Evolutionary conservation across 768 basidiomycete species (phyloP).

Genomic region (Leccinum sublutescens): DNA sequence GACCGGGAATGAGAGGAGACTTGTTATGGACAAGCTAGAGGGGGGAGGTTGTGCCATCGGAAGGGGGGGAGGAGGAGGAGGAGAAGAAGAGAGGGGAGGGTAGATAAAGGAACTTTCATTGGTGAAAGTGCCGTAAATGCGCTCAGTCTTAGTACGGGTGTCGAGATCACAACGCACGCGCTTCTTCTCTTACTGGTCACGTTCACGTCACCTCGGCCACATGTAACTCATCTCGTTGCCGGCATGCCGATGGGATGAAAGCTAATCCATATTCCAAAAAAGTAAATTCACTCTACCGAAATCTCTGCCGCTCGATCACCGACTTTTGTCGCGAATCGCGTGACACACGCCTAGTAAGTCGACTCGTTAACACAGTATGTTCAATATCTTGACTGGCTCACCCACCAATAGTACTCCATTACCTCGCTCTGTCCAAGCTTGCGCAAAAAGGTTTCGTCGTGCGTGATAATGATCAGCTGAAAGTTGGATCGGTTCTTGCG

Average conservation of each 20-base stretch:
- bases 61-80: neutral
- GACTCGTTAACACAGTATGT: neutral
- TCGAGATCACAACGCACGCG: conserved; percentile 14
- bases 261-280: conserved; percentile 10
- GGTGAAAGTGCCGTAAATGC: conserved; percentile 11
- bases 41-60: conserved; percentile 30
- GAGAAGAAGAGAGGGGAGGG: neutral
- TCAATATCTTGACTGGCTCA: neutral
- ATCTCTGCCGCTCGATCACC: conserved; percentile 67
- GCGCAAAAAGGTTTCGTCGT: conserved; percentile 92
- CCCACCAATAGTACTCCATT: conserved; percentile 89
- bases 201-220: conserved; percentile 11
- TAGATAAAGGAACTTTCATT: conserved; percentile 14
- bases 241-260: conserved; percentile 9
- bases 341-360: conserved; percentile 71
- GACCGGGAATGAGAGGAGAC: conserved; percentile 41
- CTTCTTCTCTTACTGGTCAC: neutral
- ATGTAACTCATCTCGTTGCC: conserved; percentile 7
- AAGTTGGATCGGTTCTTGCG: conserved; percentile 87
- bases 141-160: neutral
- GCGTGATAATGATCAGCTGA: conserved; percentile 96
- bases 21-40: conserved; percentile 32
- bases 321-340: conserved; percentile 72
- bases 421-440: conserved; percentile 88
- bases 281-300: conserved; percentile 43